These are phyloP conservation scores for Helotiales sp. DNA, from an alignment of 2,329 filamentous ascomycete species.

Conservation along the genomic window DNA sequence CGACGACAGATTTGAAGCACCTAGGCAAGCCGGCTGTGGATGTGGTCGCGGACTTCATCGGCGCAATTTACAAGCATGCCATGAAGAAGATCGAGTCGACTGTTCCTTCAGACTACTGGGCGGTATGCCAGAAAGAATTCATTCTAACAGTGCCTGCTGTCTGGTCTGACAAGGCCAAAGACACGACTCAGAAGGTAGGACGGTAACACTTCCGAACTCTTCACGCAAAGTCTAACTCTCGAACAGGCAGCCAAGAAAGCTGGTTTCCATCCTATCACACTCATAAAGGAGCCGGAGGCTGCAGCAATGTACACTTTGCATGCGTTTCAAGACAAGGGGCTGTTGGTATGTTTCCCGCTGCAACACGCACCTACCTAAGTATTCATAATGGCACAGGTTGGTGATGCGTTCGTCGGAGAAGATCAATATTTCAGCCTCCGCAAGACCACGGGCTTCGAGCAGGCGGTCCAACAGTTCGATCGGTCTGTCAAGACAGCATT, in stretches of 20 bases:
- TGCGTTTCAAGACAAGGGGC: constrained; percentile 6
- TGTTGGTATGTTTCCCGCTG: constrained; percentile 50
- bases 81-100: constrained; percentile 50
- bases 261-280: constrained; percentile 10
- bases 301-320: constrained; percentile 19
- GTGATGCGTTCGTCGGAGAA: constrained; percentile 63
- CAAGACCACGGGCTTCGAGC: constrained; percentile 35
- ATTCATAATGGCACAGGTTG: constrained; percentile 59
- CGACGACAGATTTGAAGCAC: constrained; percentile 44
- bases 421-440: constrained; percentile 39
- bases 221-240: constrained; percentile 23
- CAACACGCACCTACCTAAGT: too few species aligned
- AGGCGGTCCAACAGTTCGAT: constrained; percentile 43
- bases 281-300: constrained; percentile 25
- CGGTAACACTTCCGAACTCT: constrained; percentile 40
- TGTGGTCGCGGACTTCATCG: constrained; percentile 46
- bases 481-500: constrained; percentile 40
- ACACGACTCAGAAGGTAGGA: constrained; percentile 54
- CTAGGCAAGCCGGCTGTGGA: constrained; percentile 55
- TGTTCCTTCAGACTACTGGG: constrained; percentile 50
- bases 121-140: constrained; percentile 55
- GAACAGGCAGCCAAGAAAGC: constrained; percentile 19
- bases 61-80: constrained; percentile 50
- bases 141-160: constrained; percentile 63
- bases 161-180: constrained; percentile 60